These are phyloP conservation scores for Podaxis mareebaensis DNA, from an alignment of 768 basidiomycete species.

Conservation along the genomic window DNA sequence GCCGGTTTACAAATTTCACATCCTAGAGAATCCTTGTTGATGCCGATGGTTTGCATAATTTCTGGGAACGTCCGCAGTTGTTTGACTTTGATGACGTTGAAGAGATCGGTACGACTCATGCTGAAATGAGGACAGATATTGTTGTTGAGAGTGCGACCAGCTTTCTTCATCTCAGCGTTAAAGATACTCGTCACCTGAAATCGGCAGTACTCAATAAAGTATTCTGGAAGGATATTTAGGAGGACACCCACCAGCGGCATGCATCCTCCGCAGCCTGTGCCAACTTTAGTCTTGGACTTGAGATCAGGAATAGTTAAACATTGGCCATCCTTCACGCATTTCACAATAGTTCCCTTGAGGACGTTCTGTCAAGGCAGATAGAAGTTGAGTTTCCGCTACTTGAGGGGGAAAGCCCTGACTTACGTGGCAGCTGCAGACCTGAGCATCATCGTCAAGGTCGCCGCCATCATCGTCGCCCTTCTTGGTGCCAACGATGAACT, in stretches of 20 bases:
- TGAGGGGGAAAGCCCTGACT: constrained; percentile 16
- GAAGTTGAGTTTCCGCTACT: background rate
- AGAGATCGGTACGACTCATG: constrained; percentile 66
- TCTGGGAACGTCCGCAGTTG: constrained; percentile 54
- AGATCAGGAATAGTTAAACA: constrained; percentile 50
- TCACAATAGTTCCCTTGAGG: constrained; percentile 54
- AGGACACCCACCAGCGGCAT: constrained; percentile 48
- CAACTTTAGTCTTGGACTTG: constrained; percentile 68
- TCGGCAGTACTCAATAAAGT: background rate
- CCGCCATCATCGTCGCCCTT: constrained; percentile 57
- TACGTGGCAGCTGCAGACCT: constrained; percentile 71
- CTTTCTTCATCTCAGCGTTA: constrained; percentile 67
- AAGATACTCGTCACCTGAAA: constrained; percentile 31
- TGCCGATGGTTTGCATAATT: constrained; percentile 52
- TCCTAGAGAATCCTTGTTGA: constrained; percentile 50
- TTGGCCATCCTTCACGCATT: constrained; percentile 50
- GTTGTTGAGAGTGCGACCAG: constrained; percentile 57
- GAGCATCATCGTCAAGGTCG: constrained; percentile 71
- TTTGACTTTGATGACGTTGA: constrained; percentile 65
- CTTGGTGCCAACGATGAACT: constrained; percentile 63
- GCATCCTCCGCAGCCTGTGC: constrained; percentile 76
- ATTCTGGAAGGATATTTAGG: constrained; percentile 9
- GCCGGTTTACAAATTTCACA: constrained; percentile 78
- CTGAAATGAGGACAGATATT: constrained; percentile 67
- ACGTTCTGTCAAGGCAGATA: constrained; percentile 46